Conservation (phyloP, 148 eudicot species). For the Cornus kousa region DNA sequence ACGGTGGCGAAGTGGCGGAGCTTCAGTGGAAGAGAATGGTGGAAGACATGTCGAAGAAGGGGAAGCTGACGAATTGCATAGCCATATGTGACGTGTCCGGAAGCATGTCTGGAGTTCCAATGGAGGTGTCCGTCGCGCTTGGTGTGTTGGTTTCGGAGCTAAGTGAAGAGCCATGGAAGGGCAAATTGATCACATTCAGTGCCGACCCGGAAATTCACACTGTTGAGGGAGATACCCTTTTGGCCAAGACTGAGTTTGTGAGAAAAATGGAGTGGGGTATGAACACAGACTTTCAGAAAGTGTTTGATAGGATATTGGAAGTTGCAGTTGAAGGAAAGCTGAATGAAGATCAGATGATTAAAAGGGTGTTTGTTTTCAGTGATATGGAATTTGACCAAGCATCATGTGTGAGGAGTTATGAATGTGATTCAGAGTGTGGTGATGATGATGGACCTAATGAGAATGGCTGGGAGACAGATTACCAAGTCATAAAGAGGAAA, state of each 20-base stretch:
- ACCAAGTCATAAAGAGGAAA: slow-evolving; percentile 26
- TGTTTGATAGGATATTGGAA: slow-evolving; percentile 36
- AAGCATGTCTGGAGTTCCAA: slow-evolving; percentile 32
- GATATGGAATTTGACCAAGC: slow-evolving; percentile 54
- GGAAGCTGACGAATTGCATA: slow-evolving; percentile 39
- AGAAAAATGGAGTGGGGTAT: slow-evolving; percentile 24
- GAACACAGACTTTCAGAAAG: slow-evolving; percentile 39
- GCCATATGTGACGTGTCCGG: slow-evolving; percentile 50
- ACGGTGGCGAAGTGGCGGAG: slow-evolving; percentile 33
- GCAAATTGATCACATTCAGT: slow-evolving; percentile 37
- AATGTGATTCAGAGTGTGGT: no score
- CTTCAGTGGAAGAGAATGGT: slow-evolving; percentile 62
- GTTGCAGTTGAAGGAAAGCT: slow-evolving; percentile 26
- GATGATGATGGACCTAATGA: no score
- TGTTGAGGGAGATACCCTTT: slow-evolving; percentile 20
- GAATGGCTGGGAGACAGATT: slow-evolving; percentile 31
- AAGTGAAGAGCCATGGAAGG: slow-evolving; percentile 41
- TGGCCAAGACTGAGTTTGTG: slow-evolving; percentile 26
- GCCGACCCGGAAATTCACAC: slow-evolving; percentile 21
- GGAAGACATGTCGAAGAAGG: slow-evolving; percentile 36
- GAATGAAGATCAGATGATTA: slow-evolving; percentile 37
- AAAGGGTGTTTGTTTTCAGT: slow-evolving; percentile 48
- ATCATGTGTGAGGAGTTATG: no score
- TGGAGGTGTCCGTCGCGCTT: slow-evolving; percentile 45
- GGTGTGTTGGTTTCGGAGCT: slow-evolving; percentile 36